These are phyloP conservation scores for Adansonia grandidieri DNA, from an alignment of 441 rosid species.

Conservation along the genomic window DNA sequence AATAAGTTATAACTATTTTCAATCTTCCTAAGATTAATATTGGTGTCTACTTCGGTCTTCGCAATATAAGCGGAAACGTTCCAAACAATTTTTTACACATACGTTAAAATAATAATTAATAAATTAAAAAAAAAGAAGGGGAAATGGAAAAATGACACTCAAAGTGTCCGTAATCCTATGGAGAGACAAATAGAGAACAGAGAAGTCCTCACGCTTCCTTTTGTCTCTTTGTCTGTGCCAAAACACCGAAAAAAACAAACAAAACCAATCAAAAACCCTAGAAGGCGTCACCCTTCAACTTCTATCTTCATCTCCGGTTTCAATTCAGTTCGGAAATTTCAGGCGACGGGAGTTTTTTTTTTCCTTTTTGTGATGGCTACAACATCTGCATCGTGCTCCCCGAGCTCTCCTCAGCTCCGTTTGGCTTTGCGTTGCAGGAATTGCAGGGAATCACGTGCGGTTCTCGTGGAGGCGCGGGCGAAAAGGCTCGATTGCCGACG, in stretches of 20 bases:
- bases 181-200: not conserved
- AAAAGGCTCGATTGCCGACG: slow-evolving; percentile 36
- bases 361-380: slow-evolving; percentile 40
- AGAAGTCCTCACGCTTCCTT: not conserved
- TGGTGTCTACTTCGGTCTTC: no score
- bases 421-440: slow-evolving; percentile 43
- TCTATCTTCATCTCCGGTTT: not conserved
- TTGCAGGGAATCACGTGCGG: slow-evolving; percentile 27
- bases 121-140: not conserved
- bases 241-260: not conserved
- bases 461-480: slow-evolving; percentile 36
- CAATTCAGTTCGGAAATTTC: slow-evolving; percentile 7
- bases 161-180: not conserved
- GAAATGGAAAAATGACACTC: not conserved
- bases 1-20: no score
- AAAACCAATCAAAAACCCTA: slow-evolving; percentile 26
- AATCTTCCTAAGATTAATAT: no score
- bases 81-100: no score
- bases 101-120: no score
- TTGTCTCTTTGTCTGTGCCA: not conserved
- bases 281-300: not conserved
- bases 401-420: slow-evolving; percentile 77
- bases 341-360: no score
- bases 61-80: no score
- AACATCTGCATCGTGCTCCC: slow-evolving; percentile 48